Base-by-base conservation (phyloP, 257 asterid species). In the Jacaranda mimosifolia region DNA sequence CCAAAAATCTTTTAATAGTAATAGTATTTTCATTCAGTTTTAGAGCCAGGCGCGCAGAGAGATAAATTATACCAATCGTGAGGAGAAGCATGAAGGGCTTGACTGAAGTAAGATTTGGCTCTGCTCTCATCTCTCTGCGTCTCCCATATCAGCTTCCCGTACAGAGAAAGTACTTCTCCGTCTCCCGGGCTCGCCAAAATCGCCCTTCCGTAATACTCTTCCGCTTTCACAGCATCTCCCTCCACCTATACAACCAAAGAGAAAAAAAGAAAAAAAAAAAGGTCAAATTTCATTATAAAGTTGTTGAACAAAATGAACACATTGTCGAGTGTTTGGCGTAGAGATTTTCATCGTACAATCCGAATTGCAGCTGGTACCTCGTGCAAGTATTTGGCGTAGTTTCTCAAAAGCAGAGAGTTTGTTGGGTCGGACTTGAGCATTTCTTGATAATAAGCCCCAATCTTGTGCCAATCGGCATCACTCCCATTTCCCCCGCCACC, bases 81-180 rank as follows among this genome's bases (percentile, higher is more conserved):
- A 7, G 97, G 97, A 49, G 92, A 87, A 66, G 87, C 89, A 4
- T 85, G 87, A 71, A 92, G 75, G 57, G 97, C 92, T 79, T 83
- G 95, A 79, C 81, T 81, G 64, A 91, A 91, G 83, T 89, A 92
- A 60, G 88, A 84, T 63, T 72, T 77, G 35, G 97, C 97, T 82
- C 97, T 86, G 73, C 21, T 42, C 14, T 75, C 87, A 66, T 92
- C 94, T 86, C 90, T 85, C 32, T 88, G 77, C 0, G 72, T 84
- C 79, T 91, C 94, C 97, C 98, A 91, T 39, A 92, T 88, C 75
- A 91, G 56, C 18, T 82, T 87, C 9, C 90, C 98, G 56, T 91
- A 91, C 4, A 88, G 72, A 0, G 92, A 85, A 21, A 91, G 86
- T 64, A 91, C 79, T 75, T 92, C 96, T 67, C 92, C 98, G 17